These are phyloP conservation scores for Tulasnella sp. DNA, from an alignment of 768 basidiomycete genomes.

Conservation along the genomic window DNA sequence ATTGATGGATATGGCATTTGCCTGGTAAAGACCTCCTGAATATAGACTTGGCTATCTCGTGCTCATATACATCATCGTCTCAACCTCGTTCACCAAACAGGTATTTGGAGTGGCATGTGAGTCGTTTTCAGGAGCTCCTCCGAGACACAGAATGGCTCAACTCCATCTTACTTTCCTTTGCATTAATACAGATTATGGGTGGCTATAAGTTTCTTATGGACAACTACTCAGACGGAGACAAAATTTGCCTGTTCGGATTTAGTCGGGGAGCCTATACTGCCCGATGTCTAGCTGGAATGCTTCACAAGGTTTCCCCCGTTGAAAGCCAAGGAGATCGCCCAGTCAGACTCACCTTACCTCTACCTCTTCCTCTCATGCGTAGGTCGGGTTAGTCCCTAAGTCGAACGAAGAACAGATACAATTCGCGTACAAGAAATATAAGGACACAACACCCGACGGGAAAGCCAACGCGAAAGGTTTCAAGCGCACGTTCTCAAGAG, in stretches of 20 bases:
- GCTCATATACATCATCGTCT: constrained; percentile 3
- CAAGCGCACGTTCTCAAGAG: constrained; percentile 24
- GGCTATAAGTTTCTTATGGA: constrained; percentile 28
- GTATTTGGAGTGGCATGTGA: constrained; percentile 62
- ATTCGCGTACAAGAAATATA: constrained; percentile 30
- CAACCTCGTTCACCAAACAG: constrained; percentile 37
- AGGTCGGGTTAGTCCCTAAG: constrained; percentile 39
- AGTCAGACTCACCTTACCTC: neutral
- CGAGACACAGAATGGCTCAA: neutral
- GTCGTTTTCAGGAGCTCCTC: neutral
- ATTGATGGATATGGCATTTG: constrained; percentile 62
- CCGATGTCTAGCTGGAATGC: constrained; percentile 37
- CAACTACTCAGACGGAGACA: constrained; percentile 34
- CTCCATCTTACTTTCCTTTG: neutral
- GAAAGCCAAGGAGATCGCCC: neutral
- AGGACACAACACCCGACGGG: neutral
- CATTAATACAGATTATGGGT: constrained; percentile 9
- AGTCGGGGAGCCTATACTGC: constrained; percentile 37
- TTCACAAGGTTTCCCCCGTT: constrained; percentile 51
- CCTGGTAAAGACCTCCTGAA: constrained; percentile 51
- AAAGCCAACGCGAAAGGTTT: constrained; percentile 14
- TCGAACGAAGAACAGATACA: constrained; percentile 32
- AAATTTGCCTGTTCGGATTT: constrained; percentile 42
- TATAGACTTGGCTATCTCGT: neutral
- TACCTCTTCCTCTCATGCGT: neutral